Conservation (phyloP, 2,329 filamentous ascomycete species). For the Seiridium unicorne region DNA sequence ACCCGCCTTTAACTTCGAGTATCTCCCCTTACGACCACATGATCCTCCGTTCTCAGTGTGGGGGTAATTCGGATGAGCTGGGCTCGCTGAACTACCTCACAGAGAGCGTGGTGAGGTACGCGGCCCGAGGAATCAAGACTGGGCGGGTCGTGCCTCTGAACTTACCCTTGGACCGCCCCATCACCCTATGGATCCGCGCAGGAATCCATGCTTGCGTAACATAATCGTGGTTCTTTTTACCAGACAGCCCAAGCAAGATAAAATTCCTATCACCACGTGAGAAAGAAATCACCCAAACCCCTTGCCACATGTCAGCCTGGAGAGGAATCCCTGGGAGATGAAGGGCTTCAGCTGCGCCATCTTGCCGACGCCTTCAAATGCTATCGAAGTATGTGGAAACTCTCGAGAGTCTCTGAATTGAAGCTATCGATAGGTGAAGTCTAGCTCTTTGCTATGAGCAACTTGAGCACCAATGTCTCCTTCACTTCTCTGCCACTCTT, state of each 20-base stretch:
- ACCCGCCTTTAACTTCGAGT: not conserved
- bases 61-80: not conserved
- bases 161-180: not conserved
- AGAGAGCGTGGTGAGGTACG: not conserved
- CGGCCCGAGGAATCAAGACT: not conserved
- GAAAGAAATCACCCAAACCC: not conserved
- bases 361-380: not conserved
- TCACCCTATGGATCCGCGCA: not conserved
- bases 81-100: not conserved
- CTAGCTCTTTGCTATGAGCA: not conserved
- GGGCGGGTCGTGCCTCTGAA: not conserved
- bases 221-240: not conserved
- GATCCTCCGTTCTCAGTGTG: not conserved
- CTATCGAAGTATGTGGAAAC: not conserved
- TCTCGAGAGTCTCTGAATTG: not conserved
- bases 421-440: not conserved
- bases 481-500: not conserved
- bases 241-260: not conserved
- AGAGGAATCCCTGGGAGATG: not conserved
- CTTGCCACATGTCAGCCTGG: not conserved
- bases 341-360: not conserved
- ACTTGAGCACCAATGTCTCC: not conserved
- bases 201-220: not conserved
- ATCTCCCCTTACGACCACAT: not conserved
- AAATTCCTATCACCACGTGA: not conserved